Conservation (phyloP, 1,139 yeast species). For the Magnusiomyces suaveolens region DNA sequence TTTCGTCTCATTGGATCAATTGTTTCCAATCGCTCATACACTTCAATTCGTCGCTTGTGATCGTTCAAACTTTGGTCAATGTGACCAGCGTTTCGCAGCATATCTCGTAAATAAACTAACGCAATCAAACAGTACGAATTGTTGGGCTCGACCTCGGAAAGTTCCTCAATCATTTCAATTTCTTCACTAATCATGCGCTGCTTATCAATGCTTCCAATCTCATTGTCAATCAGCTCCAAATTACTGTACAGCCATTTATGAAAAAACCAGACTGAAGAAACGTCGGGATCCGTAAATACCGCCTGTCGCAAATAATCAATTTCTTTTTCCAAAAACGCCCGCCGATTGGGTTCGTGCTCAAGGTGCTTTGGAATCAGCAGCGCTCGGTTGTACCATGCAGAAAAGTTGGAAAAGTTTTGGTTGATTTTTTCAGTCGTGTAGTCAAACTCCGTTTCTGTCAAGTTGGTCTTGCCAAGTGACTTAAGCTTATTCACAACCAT, state of each 20-base stretch:
- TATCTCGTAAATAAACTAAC: slow-evolving; percentile 22
- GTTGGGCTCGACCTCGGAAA: slow-evolving; percentile 34
- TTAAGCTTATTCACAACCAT: slow-evolving; percentile 51
- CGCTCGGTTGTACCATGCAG: slow-evolving; percentile 93
- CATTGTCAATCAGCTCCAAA: slow-evolving; percentile 37
- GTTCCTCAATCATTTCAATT: slow-evolving; percentile 28
- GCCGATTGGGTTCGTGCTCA: slow-evolving; percentile 21
- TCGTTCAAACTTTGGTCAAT: slow-evolving; percentile 13
- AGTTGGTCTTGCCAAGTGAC: no score
- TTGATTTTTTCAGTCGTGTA: slow-evolving; percentile 75
- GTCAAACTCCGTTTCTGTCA: slow-evolving; percentile 53
- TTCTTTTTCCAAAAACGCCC: slow-evolving; percentile 45
- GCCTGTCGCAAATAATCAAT: slow-evolving; percentile 68
- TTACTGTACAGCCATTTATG: slow-evolving; percentile 54
- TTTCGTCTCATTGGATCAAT: slow-evolving; percentile 65
- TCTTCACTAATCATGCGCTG: slow-evolving; percentile 25
- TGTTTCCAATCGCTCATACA: slow-evolving; percentile 39
- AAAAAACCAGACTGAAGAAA: slow-evolving; percentile 88
- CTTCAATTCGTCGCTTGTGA: slow-evolving; percentile 24
- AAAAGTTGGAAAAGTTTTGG: slow-evolving; percentile 77
- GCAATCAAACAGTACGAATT: slow-evolving; percentile 34
- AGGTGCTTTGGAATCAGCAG: slow-evolving; percentile 53
- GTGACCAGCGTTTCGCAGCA: slow-evolving; percentile 9
- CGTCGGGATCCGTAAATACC: slow-evolving; percentile 85
- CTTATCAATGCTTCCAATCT: slow-evolving; percentile 21